These are phyloP conservation scores for Termitomyces bulborhizus DNA, from an alignment of 768 basidiomycete species.

Conservation along the genomic window DNA sequence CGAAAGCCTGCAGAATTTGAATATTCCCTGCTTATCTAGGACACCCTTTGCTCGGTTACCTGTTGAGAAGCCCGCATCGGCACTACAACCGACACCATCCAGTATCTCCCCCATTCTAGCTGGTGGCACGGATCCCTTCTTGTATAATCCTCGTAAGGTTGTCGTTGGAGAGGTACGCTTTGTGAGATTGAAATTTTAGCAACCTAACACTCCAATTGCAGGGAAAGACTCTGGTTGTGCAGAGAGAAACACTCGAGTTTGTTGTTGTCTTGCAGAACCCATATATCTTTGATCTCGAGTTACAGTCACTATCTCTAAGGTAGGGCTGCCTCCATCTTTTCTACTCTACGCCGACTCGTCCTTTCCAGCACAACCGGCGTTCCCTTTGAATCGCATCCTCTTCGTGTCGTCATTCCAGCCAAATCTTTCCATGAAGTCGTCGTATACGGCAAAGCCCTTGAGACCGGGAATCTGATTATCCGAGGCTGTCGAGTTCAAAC, in stretches of 20 bases:
- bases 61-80: conserved; percentile 61
- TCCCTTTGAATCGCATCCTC: conserved; percentile 58
- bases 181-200: neutral
- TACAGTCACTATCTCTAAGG: conserved; percentile 81
- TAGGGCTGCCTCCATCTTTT: conserved; percentile 19
- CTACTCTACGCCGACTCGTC: neutral
- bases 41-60: conserved; percentile 66
- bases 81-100: conserved; percentile 35
- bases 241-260: conserved; percentile 80
- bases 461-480: conserved; percentile 61
- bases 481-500: conserved; percentile 79
- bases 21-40: conserved; percentile 29
- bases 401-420: conserved; percentile 65
- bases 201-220: conserved; percentile 17
- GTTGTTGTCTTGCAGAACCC: conserved; percentile 85
- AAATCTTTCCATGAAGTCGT: conserved; percentile 68
- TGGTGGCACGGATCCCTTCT: conserved; percentile 71
- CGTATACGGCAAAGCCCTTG: conserved; percentile 58
- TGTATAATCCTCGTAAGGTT: conserved; percentile 84
- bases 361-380: conserved; percentile 72
- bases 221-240: conserved; percentile 65
- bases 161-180: conserved; percentile 48
- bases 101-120: conserved; percentile 43
- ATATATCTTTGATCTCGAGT: conserved; percentile 86
- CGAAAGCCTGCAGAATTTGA: conserved; percentile 7